phyloP scores from a whole-genome alignment of 2,329 filamentous ascomycete genomes.

The Epichloe sylvatica region DNA sequence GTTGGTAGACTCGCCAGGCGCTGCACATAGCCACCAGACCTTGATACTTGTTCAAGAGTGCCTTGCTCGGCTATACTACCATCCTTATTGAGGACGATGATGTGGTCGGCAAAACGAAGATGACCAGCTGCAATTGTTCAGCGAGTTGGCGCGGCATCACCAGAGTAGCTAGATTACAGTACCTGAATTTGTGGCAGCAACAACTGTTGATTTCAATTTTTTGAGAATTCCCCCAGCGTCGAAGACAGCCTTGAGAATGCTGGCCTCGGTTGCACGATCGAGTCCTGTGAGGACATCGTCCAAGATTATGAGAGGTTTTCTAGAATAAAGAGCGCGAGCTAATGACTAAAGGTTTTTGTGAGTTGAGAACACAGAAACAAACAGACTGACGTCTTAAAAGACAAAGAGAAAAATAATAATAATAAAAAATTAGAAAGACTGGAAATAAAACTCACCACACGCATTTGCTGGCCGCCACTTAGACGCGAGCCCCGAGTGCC shows the following conservation, averaged over 20 bases:
- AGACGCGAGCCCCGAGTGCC: conserved; percentile 13
- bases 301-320: conserved; percentile 14
- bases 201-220: conserved; percentile 11
- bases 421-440: neutral
- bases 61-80: conserved; percentile 12
- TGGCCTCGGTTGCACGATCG: conserved; percentile 23
- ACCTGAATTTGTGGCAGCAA: conserved; percentile 17
- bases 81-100: conserved; percentile 12
- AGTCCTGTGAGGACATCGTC: conserved; percentile 23
- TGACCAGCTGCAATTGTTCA: conserved; percentile 8
- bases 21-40: conserved; percentile 4
- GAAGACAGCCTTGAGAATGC: conserved; percentile 23
- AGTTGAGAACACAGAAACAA: neutral
- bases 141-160: neutral
- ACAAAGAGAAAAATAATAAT: neutral
- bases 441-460: conserved; percentile 8
- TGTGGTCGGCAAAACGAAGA: conserved; percentile 12
- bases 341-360: conserved; percentile 7
- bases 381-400: neutral
- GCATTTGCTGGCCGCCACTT: conserved; percentile 16
- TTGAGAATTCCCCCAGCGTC: conserved; percentile 17
- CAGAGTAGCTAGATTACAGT: neutral
- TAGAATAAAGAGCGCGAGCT: conserved; percentile 14
- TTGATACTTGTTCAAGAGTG: conserved; percentile 6
- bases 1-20: conserved; percentile 1